phyloP scores from a whole-genome alignment of 306 rosid genomes.

The Vicia villosa region DNA sequence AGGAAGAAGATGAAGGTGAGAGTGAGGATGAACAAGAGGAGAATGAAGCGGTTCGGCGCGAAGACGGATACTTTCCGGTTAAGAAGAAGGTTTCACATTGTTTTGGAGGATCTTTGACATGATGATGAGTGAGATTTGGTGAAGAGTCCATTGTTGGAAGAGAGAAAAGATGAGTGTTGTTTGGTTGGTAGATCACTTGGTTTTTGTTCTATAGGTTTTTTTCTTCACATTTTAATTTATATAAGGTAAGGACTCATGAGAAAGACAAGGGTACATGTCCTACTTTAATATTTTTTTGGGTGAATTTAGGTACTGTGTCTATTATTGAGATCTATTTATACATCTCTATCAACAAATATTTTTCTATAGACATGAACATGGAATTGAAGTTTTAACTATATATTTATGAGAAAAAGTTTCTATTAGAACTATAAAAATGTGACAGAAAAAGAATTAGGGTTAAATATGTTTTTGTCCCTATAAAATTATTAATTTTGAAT shows the following conservation, averaged over 20 bases:
- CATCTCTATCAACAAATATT: not conserved
- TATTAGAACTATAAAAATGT: too few relatives aligned
- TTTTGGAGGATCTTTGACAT: conserved; percentile 37
- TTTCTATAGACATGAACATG: not conserved
- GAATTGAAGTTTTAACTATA: too few relatives aligned
- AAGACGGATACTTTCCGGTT: conserved; percentile 44
- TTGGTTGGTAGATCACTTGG: conserved; percentile 15
- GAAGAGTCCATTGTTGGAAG: conserved; percentile 54
- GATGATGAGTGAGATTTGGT: conserved; percentile 23
- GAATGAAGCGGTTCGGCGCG: conserved; percentile 53
- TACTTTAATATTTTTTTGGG: not conserved
- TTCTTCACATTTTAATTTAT: conserved; percentile 21
- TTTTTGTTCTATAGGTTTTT: conserved; percentile 3
- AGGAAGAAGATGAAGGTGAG: conserved; percentile 50
- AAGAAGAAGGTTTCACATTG: conserved; percentile 35
- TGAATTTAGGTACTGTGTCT: not conserved
- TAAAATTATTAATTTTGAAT: too few relatives aligned
- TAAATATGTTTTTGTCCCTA: too few relatives aligned
- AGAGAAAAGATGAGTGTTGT: conserved; percentile 19
- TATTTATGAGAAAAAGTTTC: too few relatives aligned
- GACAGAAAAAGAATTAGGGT: too few relatives aligned
- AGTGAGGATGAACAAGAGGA: conserved; percentile 53
- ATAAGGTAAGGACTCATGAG: conserved; percentile 15
- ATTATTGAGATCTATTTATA: not conserved
- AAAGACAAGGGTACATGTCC: conserved; percentile 17